These are phyloP conservation scores for Aristolochia contorta DNA, from an alignment of 164 flowering plant species.

Conservation along the genomic window DNA sequence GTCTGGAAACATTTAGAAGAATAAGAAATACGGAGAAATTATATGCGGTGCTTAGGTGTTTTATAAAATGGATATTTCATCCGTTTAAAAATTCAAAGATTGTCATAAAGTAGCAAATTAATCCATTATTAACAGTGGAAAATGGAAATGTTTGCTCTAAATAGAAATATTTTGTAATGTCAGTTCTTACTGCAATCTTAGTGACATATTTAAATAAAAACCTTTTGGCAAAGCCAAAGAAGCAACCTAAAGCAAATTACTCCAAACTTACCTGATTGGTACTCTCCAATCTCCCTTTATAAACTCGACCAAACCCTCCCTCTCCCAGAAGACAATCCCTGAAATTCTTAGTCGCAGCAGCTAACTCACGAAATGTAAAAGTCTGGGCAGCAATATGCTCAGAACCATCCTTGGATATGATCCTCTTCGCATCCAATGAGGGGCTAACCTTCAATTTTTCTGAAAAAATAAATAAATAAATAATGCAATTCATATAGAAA, in stretches of 20 bases:
- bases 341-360: constrained; percentile 60
- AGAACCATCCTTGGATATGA: constrained; percentile 25
- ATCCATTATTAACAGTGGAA: no score
- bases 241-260: not conserved
- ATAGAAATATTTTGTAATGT: no score
- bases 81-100: no score
- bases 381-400: constrained; percentile 38
- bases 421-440: constrained; percentile 17
- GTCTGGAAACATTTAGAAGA: no score
- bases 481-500: not conserved
- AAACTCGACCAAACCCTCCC: constrained; percentile 94
- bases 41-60: no score
- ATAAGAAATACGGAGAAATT: no score
- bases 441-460: constrained; percentile 13
- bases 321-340: constrained; percentile 64
- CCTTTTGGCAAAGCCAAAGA: not conserved
- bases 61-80: no score
- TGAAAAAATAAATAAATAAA: constrained; percentile 2
- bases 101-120: no score
- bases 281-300: constrained; percentile 51
- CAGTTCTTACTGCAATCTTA: no score
- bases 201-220: not conserved
- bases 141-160: no score
- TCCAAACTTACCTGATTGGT: constrained; percentile 38
- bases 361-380: constrained; percentile 59